Evolutionary conservation across 1,284 basidiomycete species (phyloP).

Genomic region (Apiotrichum veenhuisii): DNA sequence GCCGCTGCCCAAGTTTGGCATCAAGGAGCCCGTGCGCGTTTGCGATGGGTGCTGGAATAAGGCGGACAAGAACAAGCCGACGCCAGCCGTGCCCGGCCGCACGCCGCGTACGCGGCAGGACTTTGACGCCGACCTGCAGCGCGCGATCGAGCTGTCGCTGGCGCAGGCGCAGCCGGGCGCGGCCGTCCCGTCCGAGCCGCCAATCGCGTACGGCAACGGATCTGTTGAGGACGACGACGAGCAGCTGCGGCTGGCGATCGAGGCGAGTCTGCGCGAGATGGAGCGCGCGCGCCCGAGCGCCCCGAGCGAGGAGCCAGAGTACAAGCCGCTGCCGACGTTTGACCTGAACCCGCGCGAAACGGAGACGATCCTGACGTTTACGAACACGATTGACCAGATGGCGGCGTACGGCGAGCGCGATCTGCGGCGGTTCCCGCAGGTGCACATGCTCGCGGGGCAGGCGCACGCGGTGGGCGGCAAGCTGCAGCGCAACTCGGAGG

Average conservation of each 20-base stretch:
- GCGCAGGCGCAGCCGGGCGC: constrained; percentile 62
- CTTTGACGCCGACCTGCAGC: constrained; percentile 81
- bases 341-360: constrained; percentile 74
- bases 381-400: constrained; percentile 80
- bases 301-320: constrained; percentile 59
- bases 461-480: constrained; percentile 77
- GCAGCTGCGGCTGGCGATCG: constrained; percentile 89
- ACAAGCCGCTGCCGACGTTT: constrained; percentile 59
- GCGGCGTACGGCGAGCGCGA: constrained; percentile 72
- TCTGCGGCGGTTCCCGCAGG: constrained; percentile 72
- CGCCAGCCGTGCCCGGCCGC: constrained; percentile 38
- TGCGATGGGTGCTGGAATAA: constrained; percentile 86
- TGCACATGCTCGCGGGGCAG: constrained; percentile 77
- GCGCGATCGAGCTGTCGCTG: constrained; percentile 88
- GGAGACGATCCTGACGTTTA: constrained; percentile 81
- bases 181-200: constrained; percentile 64
- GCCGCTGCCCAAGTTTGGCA: constrained; percentile 88
- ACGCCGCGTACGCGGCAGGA: constrained; percentile 51
- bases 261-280: constrained; percentile 85
- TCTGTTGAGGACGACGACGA: constrained; percentile 81
- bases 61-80: constrained; percentile 51
- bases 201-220: constrained; percentile 51
- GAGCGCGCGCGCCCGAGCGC: constrained; percentile 74
- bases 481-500: constrained; percentile 76
- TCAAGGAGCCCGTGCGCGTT: constrained; percentile 87